Evolutionary conservation across 106 monocot species (phyloP), one percentile per base, ranked within the genome.

Genomic region (Ottelia alismoides): DNA sequence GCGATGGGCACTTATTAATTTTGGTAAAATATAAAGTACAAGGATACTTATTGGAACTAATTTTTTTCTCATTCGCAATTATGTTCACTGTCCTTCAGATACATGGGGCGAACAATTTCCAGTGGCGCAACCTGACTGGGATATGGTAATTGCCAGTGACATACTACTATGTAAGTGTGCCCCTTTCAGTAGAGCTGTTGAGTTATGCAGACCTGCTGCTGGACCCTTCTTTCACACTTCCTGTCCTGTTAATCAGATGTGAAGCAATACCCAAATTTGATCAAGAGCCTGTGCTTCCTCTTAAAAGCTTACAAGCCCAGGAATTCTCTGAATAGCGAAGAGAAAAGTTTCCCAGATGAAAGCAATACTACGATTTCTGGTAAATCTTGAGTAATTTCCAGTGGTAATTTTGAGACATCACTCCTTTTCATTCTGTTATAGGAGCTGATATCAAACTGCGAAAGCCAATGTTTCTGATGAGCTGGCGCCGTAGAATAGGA

Each of bases 71-170:
- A 10, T 40, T 21, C 14, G 12, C 47, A 40, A 22, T n/a, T 25
- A n/a, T 54, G 27, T n/a, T n/a, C n/a, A n/a, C 27, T 65, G n/a
- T 27, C 23, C 35, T 28, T 66, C 49, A 94, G 94, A 94, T 76
- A 63, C 94, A 54, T 94, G 94, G 94, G 94, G 88, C 27, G 94
- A 94, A 26, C 27, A 16, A 0, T 94, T 94, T 74, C 88, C 88
- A 69, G 49, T 27, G 43, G 17, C 20, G 25, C 51, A 71, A 64
- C 84, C 88, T 56, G 49, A 78, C 28, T 94, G 94, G 94, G 88
- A 94, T 49, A 45, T 94, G 48, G 68, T 94, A 61, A 78, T 94
- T 52, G 94, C 94, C 14, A 94, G 81, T 49, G 94, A 94, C 22
- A 94, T 94, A 26, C 56, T 94, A 51, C 66, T 94, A 50, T 94